These are phyloP conservation scores for Penicillium parvum DNA, from an alignment of 495 filamentous ascomycete genomes.

Conservation along the genomic window DNA sequence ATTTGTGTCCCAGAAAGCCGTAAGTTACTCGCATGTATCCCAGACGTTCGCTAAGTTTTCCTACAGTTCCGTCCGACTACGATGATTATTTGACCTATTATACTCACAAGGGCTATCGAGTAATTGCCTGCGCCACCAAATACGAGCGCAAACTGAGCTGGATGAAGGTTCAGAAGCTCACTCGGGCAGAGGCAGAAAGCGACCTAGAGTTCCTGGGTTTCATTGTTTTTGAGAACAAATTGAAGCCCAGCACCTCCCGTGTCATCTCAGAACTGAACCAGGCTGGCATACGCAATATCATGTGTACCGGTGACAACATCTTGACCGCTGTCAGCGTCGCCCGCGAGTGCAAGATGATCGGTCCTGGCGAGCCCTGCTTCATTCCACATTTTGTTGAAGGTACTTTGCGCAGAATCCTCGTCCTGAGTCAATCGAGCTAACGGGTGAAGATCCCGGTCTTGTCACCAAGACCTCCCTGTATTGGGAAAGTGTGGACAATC, in stretches of 20 bases:
- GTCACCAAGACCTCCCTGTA: constrained; percentile 64
- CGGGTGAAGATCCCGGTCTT: constrained; percentile 49
- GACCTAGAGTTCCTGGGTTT: constrained; percentile 86
- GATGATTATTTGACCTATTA: constrained; percentile 84
- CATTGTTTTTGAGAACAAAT: constrained; percentile 97
- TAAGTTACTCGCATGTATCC: constrained; percentile 39
- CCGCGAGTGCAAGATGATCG: constrained; percentile 82
- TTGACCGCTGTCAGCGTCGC: constrained; percentile 96
- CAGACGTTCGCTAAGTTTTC: constrained; percentile 6
- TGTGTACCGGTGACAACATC: constrained; percentile 99
- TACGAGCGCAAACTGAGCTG: constrained; percentile 81
- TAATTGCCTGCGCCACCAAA: constrained; percentile 95
- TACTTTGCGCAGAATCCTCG: constrained; percentile 26
- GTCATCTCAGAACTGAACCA: constrained; percentile 79
- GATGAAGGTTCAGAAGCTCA: constrained; percentile 93
- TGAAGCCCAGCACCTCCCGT: constrained; percentile 75
- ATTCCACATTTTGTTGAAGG: constrained; percentile 83
- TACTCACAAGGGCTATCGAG: constrained; percentile 90
- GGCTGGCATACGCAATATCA: constrained; percentile 84
- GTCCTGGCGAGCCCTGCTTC: constrained; percentile 78
- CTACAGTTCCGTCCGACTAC: constrained; percentile 78
- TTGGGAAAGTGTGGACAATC: constrained; percentile 93
- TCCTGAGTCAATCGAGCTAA: constrained; percentile 3
- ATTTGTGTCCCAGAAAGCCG: constrained; percentile 80
- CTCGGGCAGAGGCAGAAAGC: constrained; percentile 74